These are phyloP conservation scores for Fagopyrum tataricum DNA, from an alignment of 148 eudicot genomes.

Conservation along the genomic window DNA sequence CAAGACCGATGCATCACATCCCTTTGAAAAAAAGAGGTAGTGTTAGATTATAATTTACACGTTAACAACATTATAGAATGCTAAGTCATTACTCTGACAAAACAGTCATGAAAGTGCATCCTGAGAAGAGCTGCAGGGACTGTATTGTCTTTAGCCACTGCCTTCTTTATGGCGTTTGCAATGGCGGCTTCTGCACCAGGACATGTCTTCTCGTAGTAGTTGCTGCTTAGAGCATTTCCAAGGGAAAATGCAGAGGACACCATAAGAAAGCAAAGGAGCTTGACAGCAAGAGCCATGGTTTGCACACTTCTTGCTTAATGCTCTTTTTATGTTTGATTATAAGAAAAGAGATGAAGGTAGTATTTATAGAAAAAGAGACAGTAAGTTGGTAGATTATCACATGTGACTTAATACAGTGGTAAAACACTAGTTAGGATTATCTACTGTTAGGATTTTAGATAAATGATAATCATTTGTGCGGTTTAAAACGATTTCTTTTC, in stretches of 20 bases:
- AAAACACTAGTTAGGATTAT: too few species aligned
- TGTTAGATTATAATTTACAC: not conserved
- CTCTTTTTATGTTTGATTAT: not conserved
- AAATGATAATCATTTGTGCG: too few species aligned
- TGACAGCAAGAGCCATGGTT: slow-evolving; percentile 10
- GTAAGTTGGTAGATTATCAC: not conserved
- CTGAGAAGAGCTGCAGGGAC: slow-evolving; percentile 82
- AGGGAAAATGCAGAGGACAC: slow-evolving; percentile 12
- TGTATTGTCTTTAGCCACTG: slow-evolving; percentile 43
- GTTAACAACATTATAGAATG: not conserved
- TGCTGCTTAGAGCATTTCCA: slow-evolving; percentile 45
- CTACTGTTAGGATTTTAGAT: too few species aligned
- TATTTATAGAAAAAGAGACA: slow-evolving; percentile 2
- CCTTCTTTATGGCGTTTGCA: slow-evolving; percentile 33
- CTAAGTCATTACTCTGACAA: slow-evolving; percentile 54
- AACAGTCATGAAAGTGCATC: slow-evolving; percentile 94
- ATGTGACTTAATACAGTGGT: not conserved
- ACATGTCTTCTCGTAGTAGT: slow-evolving; percentile 61
- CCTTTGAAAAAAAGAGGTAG: slow-evolving; percentile 27
- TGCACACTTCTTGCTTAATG: slow-evolving; percentile 4
- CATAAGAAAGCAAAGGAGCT: not conserved
- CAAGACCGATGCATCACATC: slow-evolving; percentile 91
- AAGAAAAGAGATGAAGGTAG: not conserved
- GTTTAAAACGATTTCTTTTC: too few species aligned
- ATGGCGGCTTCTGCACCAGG: slow-evolving; percentile 50